These are phyloP conservation scores for Phytophthora capsici DNA, from an alignment of 352 stramenopile species.

Conservation along the genomic window DNA sequence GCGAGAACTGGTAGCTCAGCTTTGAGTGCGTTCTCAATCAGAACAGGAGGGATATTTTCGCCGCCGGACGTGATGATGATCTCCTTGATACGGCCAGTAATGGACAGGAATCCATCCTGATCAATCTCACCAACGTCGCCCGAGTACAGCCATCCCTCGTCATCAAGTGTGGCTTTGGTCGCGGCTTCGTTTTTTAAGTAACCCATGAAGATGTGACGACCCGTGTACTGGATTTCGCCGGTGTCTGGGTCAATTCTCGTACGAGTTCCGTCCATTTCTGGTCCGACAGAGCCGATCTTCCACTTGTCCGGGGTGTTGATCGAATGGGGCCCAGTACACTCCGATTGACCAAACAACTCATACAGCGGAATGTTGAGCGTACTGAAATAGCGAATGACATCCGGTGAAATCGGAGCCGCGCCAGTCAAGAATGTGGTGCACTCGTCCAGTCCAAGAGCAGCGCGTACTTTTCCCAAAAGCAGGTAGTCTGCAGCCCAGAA, in stretches of 20 bases:
- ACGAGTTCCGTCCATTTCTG: constrained; percentile 57
- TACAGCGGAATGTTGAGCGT: constrained; percentile 94
- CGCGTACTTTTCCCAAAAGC: constrained; percentile 83
- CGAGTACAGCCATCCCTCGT: constrained; percentile 91
- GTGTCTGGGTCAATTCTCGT: constrained; percentile 54
- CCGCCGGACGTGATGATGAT: constrained; percentile 94
- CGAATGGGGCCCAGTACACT: constrained; percentile 89
- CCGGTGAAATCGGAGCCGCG: constrained; percentile 69
- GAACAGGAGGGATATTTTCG: constrained; percentile 92
- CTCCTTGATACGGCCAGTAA: constrained; percentile 95
- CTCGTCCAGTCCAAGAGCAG: constrained; percentile 80
- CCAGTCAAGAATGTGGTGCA: constrained; percentile 85
- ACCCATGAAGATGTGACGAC: constrained; percentile 77
- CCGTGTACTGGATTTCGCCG: constrained; percentile 72
- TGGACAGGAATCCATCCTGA: constrained; percentile 87
- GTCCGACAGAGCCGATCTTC: constrained; percentile 88
- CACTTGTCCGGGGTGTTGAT: constrained; percentile 77
- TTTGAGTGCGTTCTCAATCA: constrained; percentile 92
- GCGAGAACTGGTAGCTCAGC: constrained; percentile 72
- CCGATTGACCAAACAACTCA: constrained; percentile 92
- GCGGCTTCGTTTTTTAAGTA: constrained; percentile 69
- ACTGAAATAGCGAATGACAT: constrained; percentile 88
- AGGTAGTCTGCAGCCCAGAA: constrained; percentile 87
- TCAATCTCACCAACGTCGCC: constrained; percentile 91
- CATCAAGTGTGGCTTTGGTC: constrained; percentile 58